These are phyloP conservation scores for Aspergillus proliferans DNA, from an alignment of 2,329 filamentous ascomycete genomes.

Conservation along the genomic window DNA sequence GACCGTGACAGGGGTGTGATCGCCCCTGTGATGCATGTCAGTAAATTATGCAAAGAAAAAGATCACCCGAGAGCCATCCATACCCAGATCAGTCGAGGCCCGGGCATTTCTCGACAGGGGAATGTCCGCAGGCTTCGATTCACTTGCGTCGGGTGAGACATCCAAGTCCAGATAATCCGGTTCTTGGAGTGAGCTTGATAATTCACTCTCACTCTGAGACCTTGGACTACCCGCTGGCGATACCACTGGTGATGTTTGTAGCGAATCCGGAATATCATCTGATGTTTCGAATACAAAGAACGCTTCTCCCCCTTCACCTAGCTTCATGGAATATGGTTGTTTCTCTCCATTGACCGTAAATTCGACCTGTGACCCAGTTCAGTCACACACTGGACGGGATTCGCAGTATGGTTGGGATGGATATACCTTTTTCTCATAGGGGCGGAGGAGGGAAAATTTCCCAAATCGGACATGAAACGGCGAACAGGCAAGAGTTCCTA, in stretches of 20 bases:
- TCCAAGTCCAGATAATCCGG: conserved; percentile 47
- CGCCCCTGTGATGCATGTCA: conserved; percentile 23
- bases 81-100: conserved; percentile 44
- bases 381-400: conserved; percentile 4
- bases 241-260: conserved; percentile 91
- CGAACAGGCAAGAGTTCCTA: conserved; percentile 72
- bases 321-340: conserved; percentile 95
- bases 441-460: conserved; percentile 92
- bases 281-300: conserved; percentile 98
- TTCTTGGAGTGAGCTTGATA: conserved; percentile 38
- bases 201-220: conserved; percentile 25
- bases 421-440: conserved; percentile 81
- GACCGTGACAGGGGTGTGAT: conserved; percentile 37
- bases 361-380: conserved; percentile 57
- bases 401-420: neutral
- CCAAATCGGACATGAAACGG: conserved; percentile 98
- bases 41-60: neutral
- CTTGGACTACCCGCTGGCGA: conserved; percentile 81
- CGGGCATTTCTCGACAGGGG: conserved; percentile 27
- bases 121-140: conserved; percentile 20
- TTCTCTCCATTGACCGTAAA: conserved; percentile 90
- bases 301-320: conserved; percentile 93
- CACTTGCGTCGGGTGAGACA: conserved; percentile 14
- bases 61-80: neutral
- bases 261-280: conserved; percentile 79